Conservation (phyloP, 768 basidiomycete genomes). For the Mycena chlorophos region DNA sequence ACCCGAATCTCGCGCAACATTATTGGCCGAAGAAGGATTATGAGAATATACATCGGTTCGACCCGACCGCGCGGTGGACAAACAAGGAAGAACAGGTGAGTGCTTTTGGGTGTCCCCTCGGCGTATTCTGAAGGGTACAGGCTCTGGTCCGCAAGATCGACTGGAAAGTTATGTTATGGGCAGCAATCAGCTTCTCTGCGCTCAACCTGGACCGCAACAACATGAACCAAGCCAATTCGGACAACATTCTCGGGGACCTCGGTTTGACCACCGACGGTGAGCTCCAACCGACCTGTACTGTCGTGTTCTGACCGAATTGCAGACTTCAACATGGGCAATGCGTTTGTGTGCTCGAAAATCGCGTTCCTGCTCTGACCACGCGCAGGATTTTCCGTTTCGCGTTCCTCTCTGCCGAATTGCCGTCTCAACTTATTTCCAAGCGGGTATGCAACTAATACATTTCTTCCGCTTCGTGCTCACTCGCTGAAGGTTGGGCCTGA, state of each 20-base stretch:
- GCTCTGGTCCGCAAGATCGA: slow-evolving; percentile 60
- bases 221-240: slow-evolving; percentile 65
- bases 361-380: too few species aligned
- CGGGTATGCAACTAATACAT: slow-evolving; percentile 24
- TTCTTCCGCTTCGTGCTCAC: not conserved
- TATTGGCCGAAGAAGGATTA: slow-evolving; percentile 53
- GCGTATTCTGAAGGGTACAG: too few species aligned
- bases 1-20: slow-evolving; percentile 43
- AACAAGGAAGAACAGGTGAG: slow-evolving; percentile 54
- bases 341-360: too few species aligned
- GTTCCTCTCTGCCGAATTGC: slow-evolving; percentile 56
- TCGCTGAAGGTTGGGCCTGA: slow-evolving; percentile 53
- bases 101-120: too few species aligned
- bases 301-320: too few species aligned
- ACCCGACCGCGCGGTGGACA: slow-evolving; percentile 60
- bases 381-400: slow-evolving; percentile 51
- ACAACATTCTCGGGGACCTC: slow-evolving; percentile 66
- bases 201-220: slow-evolving; percentile 62
- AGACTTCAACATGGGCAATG: slow-evolving; percentile 67
- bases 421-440: slow-evolving; percentile 68
- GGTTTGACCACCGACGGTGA: slow-evolving; percentile 60
- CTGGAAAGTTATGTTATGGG: slow-evolving; percentile 59
- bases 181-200: slow-evolving; percentile 60
- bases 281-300: too few species aligned
- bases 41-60: slow-evolving; percentile 58